Percentiles rank a stretch among this genome's conserved stretches.
phyloP scores from a whole-genome alignment of 805 yeast genomes.

The Cyberlindnera lachancei region DNA sequence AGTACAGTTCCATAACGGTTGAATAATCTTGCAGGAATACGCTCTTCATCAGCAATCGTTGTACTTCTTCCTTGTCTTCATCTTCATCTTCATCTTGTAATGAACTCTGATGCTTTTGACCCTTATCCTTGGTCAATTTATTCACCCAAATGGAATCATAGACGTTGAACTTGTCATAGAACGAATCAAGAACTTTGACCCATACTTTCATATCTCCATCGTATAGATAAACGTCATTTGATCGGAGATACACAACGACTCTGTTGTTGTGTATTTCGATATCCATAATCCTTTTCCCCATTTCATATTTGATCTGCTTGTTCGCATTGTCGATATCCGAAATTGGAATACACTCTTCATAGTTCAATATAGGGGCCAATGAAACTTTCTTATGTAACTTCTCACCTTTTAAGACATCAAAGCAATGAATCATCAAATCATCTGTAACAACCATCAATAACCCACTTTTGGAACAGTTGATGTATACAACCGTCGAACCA shows the following conservation, averaged over 20 bases:
- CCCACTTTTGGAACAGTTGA: conserved; percentile 28
- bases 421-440: conserved; percentile 42
- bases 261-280: conserved; percentile 35
- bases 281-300: too few relatives aligned
- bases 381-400: conserved; percentile 37
- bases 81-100: too few relatives aligned
- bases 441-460: conserved; percentile 39
- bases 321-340: conserved; percentile 7
- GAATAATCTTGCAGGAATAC: conserved; percentile 16
- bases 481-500: conserved; percentile 37
- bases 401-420: conserved; percentile 35
- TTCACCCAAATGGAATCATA: conserved; percentile 16
- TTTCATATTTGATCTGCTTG: too few relatives aligned
- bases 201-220: conserved; percentile 37
- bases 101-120: too few relatives aligned
- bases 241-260: conserved; percentile 32
- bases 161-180: conserved; percentile 8
- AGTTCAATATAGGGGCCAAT: conserved; percentile 46
- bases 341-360: conserved; percentile 17
- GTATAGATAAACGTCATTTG: conserved; percentile 34
- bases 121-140: too few relatives aligned
- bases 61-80: background rate
- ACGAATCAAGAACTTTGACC: conserved; percentile 37
- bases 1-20: conserved; percentile 5
- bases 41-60: conserved; percentile 8